Evolutionary conservation across 345 rosid species (phyloP).

Genomic region (Ceriops zippeliana): DNA sequence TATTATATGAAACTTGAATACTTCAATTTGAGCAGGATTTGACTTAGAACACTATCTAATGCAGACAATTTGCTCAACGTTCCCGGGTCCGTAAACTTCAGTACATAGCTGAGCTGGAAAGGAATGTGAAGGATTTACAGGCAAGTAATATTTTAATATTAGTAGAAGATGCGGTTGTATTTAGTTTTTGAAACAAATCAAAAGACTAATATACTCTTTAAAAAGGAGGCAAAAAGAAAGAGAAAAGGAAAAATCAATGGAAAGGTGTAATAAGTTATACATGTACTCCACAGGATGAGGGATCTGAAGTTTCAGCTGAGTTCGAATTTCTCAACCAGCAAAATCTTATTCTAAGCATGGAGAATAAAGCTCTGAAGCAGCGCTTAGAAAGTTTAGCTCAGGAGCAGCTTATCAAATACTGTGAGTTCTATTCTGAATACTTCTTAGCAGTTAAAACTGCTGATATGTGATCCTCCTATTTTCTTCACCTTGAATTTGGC

Average conservation of each 20-base stretch:
- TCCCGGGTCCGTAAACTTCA: conserved; percentile 97
- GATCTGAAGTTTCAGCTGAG: conserved; percentile 59
- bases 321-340: conserved; percentile 63
- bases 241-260: too few relatives aligned
- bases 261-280: background rate
- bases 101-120: conserved; percentile 97
- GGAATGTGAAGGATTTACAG: conserved; percentile 95
- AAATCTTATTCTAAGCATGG: conserved; percentile 59
- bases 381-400: conserved; percentile 61
- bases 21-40: too few relatives aligned
- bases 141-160: conserved; percentile 30
- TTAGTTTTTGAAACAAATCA: background rate
- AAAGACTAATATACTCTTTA: conserved; percentile 1
- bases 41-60: conserved; percentile 18
- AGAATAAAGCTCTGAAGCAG: conserved; percentile 61
- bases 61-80: conserved; percentile 98
- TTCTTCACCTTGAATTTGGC: background rate
- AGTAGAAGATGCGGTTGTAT: conserved; percentile 9
- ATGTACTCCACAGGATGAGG: conserved; percentile 47
- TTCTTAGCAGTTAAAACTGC: background rate
- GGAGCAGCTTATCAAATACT: conserved; percentile 58
- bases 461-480: background rate
- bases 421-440: conserved; percentile 30
- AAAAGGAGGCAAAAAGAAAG: background rate
- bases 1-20: too few relatives aligned